phyloP scores from a whole-genome alignment of 1,284 basidiomycete genomes.

The Erythrobasidium hasegawianum region DNA sequence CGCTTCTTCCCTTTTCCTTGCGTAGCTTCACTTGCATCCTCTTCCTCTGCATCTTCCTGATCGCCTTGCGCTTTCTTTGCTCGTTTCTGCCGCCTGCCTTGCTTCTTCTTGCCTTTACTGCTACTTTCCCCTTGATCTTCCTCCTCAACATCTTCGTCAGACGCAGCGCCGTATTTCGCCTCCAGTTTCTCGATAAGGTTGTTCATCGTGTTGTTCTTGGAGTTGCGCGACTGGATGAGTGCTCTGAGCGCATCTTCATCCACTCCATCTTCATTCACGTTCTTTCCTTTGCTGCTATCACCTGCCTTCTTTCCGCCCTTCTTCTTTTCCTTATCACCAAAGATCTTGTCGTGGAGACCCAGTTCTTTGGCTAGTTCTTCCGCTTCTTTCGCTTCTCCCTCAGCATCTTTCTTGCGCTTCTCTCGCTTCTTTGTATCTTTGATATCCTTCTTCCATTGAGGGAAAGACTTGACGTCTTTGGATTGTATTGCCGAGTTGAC shows the following conservation, averaged over 20 bases:
- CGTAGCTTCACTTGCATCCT: constrained; percentile 48
- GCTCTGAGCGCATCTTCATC: constrained; percentile 71
- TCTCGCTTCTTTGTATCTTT: constrained; percentile 73
- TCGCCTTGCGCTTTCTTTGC: constrained; percentile 50
- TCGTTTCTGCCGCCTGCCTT: constrained; percentile 11
- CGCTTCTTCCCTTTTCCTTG: constrained; percentile 53
- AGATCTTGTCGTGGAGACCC: constrained; percentile 93
- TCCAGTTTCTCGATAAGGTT: constrained; percentile 57
- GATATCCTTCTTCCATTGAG: constrained; percentile 64
- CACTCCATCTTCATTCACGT: constrained; percentile 54
- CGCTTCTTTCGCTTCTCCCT: constrained; percentile 78
- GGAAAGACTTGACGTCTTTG: constrained; percentile 58
- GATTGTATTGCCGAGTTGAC: constrained; percentile 64
- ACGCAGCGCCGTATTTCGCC: constrained; percentile 66
- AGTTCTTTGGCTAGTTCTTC: constrained; percentile 79
- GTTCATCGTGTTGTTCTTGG: constrained; percentile 62
- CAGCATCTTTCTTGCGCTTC: constrained; percentile 54
- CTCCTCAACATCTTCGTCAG: too few relatives aligned
- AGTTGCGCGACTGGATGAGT: constrained; percentile 71
- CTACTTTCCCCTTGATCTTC: constrained; percentile 46
- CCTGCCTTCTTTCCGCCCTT: constrained; percentile 63
- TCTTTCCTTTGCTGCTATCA: constrained; percentile 55
- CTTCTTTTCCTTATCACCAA: constrained; percentile 65
- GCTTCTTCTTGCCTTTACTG: constrained; percentile 41
- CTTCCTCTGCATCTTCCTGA: constrained; percentile 49